phyloP scores from a whole-genome alignment of 495 filamentous ascomycete species.

The Melanomma pulvis-pyrius region DNA sequence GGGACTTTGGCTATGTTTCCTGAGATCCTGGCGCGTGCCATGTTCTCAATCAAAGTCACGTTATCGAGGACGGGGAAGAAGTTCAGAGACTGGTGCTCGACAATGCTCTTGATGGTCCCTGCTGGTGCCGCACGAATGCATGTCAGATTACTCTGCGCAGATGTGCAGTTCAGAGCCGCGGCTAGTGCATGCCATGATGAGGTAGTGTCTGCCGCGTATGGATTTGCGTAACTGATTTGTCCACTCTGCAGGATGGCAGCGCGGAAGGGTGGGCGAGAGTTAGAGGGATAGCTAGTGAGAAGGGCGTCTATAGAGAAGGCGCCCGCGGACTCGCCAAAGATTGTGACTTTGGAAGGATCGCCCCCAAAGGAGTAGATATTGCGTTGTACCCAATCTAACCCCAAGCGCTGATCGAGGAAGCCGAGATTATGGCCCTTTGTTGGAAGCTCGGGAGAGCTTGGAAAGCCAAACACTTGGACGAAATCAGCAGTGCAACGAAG shows the following conservation, averaged over 20 bases:
- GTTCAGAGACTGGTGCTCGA: slow-evolving; percentile 25
- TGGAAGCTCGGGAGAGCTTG: slow-evolving; percentile 5
- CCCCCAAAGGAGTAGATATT: slow-evolving; percentile 33
- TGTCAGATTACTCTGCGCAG: slow-evolving; percentile 1
- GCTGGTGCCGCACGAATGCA: slow-evolving; percentile 30
- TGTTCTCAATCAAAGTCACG: slow-evolving; percentile 37
- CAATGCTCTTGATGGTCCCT: slow-evolving; percentile 23
- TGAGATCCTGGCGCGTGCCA: slow-evolving; percentile 2
- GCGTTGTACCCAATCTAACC: slow-evolving; percentile 25
- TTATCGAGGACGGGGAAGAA: slow-evolving; percentile 39
- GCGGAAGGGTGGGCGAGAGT: slow-evolving; percentile 1
- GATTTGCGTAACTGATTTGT: neutral
- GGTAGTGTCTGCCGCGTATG: neutral
- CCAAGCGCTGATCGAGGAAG: slow-evolving; percentile 30
- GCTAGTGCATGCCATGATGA: slow-evolving; percentile 3
- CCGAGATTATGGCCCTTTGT: slow-evolving; percentile 28
- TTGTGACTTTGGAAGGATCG: slow-evolving; percentile 20
- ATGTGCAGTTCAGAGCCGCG: neutral
- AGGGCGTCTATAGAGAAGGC: slow-evolving; percentile 17
- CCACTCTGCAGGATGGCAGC: slow-evolving; percentile 21
- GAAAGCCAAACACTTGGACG: slow-evolving; percentile 25
- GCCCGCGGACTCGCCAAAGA: slow-evolving; percentile 35
- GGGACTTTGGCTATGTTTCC: slow-evolving; percentile 38
- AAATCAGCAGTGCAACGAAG: neutral
- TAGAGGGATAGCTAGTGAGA: slow-evolving; percentile 10